Evolutionary conservation across 2,329 filamentous ascomycete genomes (phyloP).

Genomic region (Pseudopithomyces maydicus): DNA sequence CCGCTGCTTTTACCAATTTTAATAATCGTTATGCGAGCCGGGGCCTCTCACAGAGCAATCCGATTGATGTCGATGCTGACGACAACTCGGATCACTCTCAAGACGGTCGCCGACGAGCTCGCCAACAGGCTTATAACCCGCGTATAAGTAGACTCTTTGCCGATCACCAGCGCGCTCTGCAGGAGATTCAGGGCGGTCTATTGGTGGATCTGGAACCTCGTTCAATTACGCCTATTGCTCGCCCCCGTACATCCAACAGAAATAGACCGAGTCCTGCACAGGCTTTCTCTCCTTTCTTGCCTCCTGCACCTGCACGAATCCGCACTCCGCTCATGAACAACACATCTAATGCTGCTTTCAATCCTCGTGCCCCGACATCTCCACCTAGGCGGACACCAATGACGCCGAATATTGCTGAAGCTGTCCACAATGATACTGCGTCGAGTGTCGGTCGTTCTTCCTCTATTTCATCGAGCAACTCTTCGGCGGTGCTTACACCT

Average conservation of each 20-base stretch:
- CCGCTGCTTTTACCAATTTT: slow-evolving; percentile 26
- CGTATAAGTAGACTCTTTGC: slow-evolving; percentile 50
- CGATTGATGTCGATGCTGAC: slow-evolving; percentile 42
- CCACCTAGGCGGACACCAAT: slow-evolving; percentile 33
- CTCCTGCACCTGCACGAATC: slow-evolving; percentile 35
- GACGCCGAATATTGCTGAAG: slow-evolving; percentile 25
- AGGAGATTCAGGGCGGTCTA: slow-evolving; percentile 37
- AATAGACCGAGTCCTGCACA: slow-evolving; percentile 44
- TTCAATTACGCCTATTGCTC: slow-evolving; percentile 45
- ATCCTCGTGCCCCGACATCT: slow-evolving; percentile 34
- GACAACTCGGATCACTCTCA: slow-evolving; percentile 49
- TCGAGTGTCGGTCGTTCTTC: slow-evolving; percentile 29
- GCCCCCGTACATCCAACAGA: slow-evolving; percentile 46
- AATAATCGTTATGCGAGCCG: slow-evolving; percentile 32
- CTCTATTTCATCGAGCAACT: slow-evolving; percentile 36
- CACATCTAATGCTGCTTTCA: slow-evolving; percentile 26
- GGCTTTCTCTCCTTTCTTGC: slow-evolving; percentile 41
- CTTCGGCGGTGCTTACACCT: slow-evolving; percentile 35
- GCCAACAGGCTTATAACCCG: slow-evolving; percentile 45
- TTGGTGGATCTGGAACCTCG: slow-evolving; percentile 44
- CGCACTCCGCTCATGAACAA: slow-evolving; percentile 42
- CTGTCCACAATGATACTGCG: slow-evolving; percentile 17
- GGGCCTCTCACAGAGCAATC: slow-evolving; percentile 26
- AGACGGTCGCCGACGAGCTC: slow-evolving; percentile 28
- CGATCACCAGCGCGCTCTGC: slow-evolving; percentile 45